These are phyloP conservation scores for Murraya paniculata DNA, from an alignment of 345 rosid species.

Conservation along the genomic window DNA sequence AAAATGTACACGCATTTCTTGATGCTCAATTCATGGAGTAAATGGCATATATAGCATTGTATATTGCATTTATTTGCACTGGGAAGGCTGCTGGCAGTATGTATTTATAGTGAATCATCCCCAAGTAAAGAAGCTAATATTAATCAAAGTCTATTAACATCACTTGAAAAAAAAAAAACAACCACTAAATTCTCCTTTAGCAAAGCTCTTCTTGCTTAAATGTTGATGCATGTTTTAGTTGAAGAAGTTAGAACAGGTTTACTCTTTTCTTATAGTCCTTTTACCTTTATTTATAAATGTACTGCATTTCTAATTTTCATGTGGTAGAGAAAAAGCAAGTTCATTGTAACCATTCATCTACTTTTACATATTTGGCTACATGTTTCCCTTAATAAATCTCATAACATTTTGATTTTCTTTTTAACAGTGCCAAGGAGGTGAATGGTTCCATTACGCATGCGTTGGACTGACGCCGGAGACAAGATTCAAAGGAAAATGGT, in stretches of 20 bases:
- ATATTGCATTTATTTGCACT: background rate
- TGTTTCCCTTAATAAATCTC: background rate
- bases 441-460: conserved; percentile 98
- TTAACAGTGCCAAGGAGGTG: conserved; percentile 96
- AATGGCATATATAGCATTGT: background rate
- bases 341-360: background rate
- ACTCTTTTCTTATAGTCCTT: background rate
- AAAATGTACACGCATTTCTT: background rate
- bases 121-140: background rate
- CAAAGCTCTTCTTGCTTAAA: background rate
- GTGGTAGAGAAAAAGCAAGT: background rate
- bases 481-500: conserved; percentile 98
- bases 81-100: background rate
- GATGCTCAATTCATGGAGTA: background rate
- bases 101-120: background rate
- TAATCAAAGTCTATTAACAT: background rate
- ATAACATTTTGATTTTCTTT: conserved; percentile 1
- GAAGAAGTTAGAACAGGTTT: background rate
- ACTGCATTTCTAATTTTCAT: background rate
- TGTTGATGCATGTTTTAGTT: background rate
- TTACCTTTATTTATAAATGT: background rate
- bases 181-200: background rate
- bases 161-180: background rate
- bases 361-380: background rate
- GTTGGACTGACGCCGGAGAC: conserved; percentile 97